Evolutionary conservation across 2,329 filamentous ascomycete species (phyloP).

Genomic region (Pseudocercospora vitis): DNA sequence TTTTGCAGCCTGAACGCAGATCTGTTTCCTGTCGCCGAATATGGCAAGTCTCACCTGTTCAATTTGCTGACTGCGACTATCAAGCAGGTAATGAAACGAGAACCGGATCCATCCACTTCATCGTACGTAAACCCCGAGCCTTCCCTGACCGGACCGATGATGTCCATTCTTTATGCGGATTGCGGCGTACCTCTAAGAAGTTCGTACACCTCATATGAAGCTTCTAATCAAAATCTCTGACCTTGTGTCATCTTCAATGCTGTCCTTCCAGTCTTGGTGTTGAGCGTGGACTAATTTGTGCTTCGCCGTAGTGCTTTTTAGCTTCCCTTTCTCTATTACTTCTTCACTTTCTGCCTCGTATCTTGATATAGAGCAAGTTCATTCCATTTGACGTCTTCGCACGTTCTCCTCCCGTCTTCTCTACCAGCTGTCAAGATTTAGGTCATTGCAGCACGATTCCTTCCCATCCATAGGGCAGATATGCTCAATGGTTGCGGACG

Average conservation of each 20-base stretch:
- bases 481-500: too few species aligned
- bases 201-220: constrained; percentile 24
- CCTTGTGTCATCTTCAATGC: not conserved
- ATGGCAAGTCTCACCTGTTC: not conserved
- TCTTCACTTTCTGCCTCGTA: not conserved
- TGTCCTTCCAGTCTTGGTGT: not conserved
- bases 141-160: constrained; percentile 15
- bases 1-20: constrained; percentile 17
- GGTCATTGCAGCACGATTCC: too few species aligned
- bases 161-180: constrained; percentile 25
- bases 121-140: constrained; percentile 13
- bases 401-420: not conserved
- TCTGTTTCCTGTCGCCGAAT: not conserved
- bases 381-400: not conserved
- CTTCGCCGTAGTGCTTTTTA: not conserved
- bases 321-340: not conserved
- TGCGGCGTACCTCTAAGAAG: constrained; percentile 3
- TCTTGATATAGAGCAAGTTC: not conserved
- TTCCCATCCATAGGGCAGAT: too few species aligned
- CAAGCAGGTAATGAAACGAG: not conserved
- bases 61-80: constrained; percentile 10
- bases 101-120: not conserved
- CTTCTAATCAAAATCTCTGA: constrained; percentile 35
- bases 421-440: too few species aligned
- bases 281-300: not conserved